These are phyloP conservation scores for Lactifluus volemus DNA, from an alignment of 768 basidiomycete species.

Conservation along the genomic window DNA sequence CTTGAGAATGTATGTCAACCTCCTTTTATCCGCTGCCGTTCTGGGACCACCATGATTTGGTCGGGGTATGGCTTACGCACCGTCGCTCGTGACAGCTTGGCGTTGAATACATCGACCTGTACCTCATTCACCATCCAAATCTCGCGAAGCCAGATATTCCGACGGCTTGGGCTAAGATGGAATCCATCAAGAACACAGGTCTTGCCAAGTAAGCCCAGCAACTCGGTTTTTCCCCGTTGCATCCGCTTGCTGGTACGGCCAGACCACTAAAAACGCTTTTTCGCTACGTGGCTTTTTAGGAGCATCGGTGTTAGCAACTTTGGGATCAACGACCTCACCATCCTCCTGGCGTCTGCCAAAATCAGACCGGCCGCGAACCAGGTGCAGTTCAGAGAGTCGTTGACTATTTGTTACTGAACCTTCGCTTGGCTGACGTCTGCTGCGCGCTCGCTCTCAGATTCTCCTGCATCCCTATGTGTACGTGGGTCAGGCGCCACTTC, in stretches of 20 bases:
- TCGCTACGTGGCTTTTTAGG: constrained; percentile 28
- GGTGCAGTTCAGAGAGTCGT: constrained; percentile 27
- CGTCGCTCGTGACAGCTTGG: constrained; percentile 39
- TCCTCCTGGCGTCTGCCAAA: constrained; percentile 49
- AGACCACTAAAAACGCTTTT: background rate
- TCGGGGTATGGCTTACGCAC: background rate
- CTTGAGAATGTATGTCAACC: constrained; percentile 41
- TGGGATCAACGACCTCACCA: constrained; percentile 41
- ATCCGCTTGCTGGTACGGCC: background rate
- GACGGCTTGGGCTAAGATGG: constrained; percentile 56
- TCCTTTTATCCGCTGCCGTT: background rate
- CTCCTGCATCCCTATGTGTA: constrained; percentile 65
- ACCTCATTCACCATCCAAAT: constrained; percentile 55
- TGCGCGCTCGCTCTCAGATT: constrained; percentile 34
- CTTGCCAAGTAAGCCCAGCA: constrained; percentile 39
- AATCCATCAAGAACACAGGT: constrained; percentile 46
- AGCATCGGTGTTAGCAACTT: constrained; percentile 73
- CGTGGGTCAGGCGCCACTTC: constrained; percentile 39
- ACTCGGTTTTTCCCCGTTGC: background rate
- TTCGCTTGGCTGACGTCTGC: background rate
- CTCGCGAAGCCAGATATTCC: constrained; percentile 50
- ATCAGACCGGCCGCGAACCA: constrained; percentile 63
- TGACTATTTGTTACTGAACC: background rate
- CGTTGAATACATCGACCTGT: constrained; percentile 57
- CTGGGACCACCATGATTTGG: background rate